Evolutionary conservation across 2,329 filamentous ascomycete species (phyloP).

Genomic region (Trichoderma sp.): DNA sequence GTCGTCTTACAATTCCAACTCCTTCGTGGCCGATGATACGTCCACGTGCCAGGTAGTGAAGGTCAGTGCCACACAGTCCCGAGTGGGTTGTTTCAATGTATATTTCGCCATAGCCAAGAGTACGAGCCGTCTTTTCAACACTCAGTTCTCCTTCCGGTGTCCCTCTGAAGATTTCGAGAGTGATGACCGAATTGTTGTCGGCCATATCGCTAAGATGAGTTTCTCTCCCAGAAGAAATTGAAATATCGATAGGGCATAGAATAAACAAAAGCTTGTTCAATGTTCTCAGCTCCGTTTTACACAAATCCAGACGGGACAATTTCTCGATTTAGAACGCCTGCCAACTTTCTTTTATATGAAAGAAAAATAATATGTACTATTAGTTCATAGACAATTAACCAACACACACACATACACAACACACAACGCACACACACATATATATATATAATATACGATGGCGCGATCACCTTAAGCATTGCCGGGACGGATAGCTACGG

Average conservation of each 20-base stretch:
- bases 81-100: conserved; percentile 3
- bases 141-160: background rate
- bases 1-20: background rate
- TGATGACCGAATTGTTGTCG: background rate
- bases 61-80: background rate
- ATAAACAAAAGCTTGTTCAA: background rate
- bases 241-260: background rate
- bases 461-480: background rate
- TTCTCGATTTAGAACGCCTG: background rate
- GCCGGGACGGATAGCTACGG: background rate
- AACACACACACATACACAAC: background rate
- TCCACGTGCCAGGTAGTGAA: background rate
- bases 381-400: background rate
- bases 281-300: no score
- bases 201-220: background rate
- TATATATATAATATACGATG: background rate
- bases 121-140: background rate
- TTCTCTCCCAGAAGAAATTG: background rate
- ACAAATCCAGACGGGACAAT: no score
- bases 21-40: background rate
- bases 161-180: background rate
- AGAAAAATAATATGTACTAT: background rate
- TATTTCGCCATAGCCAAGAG: background rate
- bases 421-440: background rate
- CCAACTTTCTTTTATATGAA: background rate